A percentile compares a stretch with the other conserved stretches of the same genome.
Conservation (phyloP, 306 rosid genomes). For the Medicago arabica region DNA sequence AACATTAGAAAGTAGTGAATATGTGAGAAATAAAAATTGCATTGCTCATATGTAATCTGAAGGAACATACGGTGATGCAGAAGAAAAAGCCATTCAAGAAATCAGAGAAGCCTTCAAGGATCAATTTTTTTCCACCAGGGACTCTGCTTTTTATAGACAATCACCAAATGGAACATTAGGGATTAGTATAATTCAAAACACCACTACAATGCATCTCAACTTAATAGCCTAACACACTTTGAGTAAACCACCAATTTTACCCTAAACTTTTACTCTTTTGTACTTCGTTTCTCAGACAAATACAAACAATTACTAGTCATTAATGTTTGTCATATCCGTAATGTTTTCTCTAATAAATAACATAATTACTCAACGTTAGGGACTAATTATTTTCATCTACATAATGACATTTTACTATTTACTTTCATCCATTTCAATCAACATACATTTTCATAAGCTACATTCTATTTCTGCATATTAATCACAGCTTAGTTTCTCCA, state of each 20-base stretch:
- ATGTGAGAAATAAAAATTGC: slow-evolving; percentile 71
- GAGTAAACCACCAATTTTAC: too few relatives aligned
- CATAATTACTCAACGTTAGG: too few relatives aligned
- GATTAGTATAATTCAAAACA: slow-evolving; percentile 44
- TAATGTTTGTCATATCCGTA: too few relatives aligned
- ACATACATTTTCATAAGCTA: background rate
- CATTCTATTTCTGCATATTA: background rate
- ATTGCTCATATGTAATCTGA: slow-evolving; percentile 57
- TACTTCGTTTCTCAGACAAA: too few relatives aligned
- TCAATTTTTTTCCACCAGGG: slow-evolving; percentile 62
- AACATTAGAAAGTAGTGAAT: slow-evolving; percentile 62
- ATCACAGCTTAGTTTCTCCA: slow-evolving; percentile 68
- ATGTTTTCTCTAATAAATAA: too few relatives aligned
- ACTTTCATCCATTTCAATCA: background rate
- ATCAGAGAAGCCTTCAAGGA: too few relatives aligned
- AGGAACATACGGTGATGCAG: slow-evolving; percentile 68
- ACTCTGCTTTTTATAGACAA: slow-evolving; percentile 65
- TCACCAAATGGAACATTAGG: slow-evolving; percentile 62
- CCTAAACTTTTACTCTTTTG: too few relatives aligned
- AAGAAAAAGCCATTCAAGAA: slow-evolving; percentile 64
- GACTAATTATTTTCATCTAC: too few relatives aligned
- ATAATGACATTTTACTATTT: too few relatives aligned
- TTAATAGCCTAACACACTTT: too few relatives aligned
- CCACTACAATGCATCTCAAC: too few relatives aligned
- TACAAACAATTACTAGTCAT: too few relatives aligned